Percentiles rank a stretch among this genome's conserved stretches.
phyloP scores from a whole-genome alignment of 2,329 filamentous ascomycete species.

The Aspergillus chevalieri region DNA sequence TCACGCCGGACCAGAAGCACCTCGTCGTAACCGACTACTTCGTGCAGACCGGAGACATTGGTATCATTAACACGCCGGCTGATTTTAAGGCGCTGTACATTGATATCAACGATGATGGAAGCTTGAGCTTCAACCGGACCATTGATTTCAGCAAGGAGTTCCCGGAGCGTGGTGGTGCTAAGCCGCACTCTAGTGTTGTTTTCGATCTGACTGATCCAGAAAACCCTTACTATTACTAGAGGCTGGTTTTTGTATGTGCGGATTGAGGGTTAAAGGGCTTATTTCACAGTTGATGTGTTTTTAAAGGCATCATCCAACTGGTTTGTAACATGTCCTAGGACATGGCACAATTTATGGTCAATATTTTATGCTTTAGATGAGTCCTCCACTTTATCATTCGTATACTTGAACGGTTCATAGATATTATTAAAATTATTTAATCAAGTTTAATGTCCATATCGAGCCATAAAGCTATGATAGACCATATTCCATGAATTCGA shows the following conservation, averaged over 20 bases:
- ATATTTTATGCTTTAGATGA: too few species aligned
- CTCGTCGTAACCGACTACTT: constrained; percentile 62
- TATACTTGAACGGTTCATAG: too few species aligned
- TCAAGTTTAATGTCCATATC: too few species aligned
- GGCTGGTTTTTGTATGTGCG: not conserved
- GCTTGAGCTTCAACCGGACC: constrained; percentile 54
- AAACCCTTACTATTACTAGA: constrained; percentile 37
- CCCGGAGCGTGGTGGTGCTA: constrained; percentile 50
- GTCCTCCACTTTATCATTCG: too few species aligned
- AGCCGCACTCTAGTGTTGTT: constrained; percentile 51
- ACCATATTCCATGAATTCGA: too few species aligned
- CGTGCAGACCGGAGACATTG: constrained; percentile 57
- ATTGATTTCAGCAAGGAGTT: constrained; percentile 54
- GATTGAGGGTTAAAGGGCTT: too few species aligned
- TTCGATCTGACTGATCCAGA: constrained; percentile 53
- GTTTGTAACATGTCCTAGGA: too few species aligned
- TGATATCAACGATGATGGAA: constrained; percentile 51
- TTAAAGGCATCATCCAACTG: too few species aligned
- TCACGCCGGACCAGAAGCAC: constrained; percentile 59
- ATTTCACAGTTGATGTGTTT: too few species aligned
- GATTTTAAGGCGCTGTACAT: constrained; percentile 60
- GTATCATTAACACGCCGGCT: constrained; percentile 54
- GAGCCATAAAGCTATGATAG: too few species aligned
- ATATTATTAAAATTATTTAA: too few species aligned
- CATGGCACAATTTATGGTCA: too few species aligned